Conservation (phyloP, 371 early-diverging fungal species). For the Choanephora cucurbitarum region DNA sequence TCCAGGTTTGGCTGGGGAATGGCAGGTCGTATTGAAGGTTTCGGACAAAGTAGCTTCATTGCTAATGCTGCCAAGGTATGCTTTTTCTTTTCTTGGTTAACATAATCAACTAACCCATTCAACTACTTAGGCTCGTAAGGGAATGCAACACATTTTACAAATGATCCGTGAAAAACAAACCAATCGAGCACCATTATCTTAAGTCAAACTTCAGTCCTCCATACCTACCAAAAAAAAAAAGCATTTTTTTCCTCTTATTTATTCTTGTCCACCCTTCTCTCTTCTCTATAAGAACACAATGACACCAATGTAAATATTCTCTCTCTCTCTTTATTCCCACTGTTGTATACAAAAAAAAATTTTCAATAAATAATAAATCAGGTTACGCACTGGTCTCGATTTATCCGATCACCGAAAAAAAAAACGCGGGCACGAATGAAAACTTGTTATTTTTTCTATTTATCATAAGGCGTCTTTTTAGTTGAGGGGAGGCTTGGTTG, state of each 20-base stretch:
- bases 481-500: no score
- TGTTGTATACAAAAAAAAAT: no score
- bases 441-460: no score
- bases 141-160: conserved; percentile 87
- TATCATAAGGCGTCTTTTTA: no score
- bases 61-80: conserved; percentile 78
- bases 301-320: no score
- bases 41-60: conserved; percentile 85
- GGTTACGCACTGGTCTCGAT: no score
- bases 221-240: not conserved
- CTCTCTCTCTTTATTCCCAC: no score
- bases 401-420: no score
- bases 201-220: not conserved
- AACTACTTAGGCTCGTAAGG: conserved; percentile 71
- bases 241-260: not conserved
- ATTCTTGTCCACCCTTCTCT: no score
- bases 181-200: conserved; percentile 12
- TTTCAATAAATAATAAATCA: no score
- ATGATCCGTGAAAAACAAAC: conserved; percentile 65
- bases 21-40: conserved; percentile 79
- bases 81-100: conserved; percentile 2
- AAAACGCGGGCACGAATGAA: no score
- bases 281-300: no score
- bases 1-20: conserved; percentile 90
- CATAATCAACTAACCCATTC: not conserved